Percentiles rank a stretch among this genome's conserved stretches.
Evolutionary conservation across 164 flowering plant species (phyloP).

Genomic region (Aristolochia contorta): DNA sequence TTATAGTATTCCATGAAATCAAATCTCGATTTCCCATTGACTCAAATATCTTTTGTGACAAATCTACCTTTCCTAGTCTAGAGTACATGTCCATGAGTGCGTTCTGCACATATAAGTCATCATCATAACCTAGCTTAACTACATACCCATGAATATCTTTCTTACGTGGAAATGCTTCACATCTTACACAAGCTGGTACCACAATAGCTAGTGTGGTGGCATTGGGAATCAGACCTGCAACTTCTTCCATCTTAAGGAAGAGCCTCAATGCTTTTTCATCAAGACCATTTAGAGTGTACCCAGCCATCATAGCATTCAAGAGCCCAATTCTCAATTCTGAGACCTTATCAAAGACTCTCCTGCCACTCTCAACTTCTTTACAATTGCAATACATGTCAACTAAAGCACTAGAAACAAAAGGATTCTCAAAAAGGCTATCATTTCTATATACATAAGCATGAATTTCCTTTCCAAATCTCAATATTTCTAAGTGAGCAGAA

Average conservation of each 20-base stretch:
- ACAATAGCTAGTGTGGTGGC: constrained; percentile 68
- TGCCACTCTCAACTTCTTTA: constrained; percentile 34
- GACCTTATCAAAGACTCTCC: constrained; percentile 42
- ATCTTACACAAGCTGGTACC: constrained; percentile 57
- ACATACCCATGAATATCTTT: constrained; percentile 63
- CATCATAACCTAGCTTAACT: constrained; percentile 46
- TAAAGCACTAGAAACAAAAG: constrained; percentile 62
- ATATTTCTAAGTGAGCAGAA: constrained; percentile 55
- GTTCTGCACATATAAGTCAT: constrained; percentile 56
- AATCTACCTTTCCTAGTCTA: constrained; percentile 46
- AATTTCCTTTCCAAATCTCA: constrained; percentile 51
- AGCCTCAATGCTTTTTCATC: constrained; percentile 48
- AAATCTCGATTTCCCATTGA: constrained; percentile 46
- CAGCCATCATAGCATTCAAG: constrained; percentile 85
- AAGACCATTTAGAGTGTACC: constrained; percentile 49
- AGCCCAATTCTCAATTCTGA: constrained; percentile 31
- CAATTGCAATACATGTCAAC: constrained; percentile 90
- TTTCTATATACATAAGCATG: constrained; percentile 60
- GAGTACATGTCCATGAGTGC: constrained; percentile 81
- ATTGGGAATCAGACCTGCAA: constrained; percentile 38
- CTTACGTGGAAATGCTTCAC: constrained; percentile 37
- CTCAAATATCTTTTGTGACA: constrained; percentile 42
- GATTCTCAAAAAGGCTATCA: constrained; percentile 31
- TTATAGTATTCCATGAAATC: constrained; percentile 82
- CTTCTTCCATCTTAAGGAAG: constrained; percentile 46